Conservation (phyloP, 2,329 filamentous ascomycete species). For the Saccharata proteae region DNA sequence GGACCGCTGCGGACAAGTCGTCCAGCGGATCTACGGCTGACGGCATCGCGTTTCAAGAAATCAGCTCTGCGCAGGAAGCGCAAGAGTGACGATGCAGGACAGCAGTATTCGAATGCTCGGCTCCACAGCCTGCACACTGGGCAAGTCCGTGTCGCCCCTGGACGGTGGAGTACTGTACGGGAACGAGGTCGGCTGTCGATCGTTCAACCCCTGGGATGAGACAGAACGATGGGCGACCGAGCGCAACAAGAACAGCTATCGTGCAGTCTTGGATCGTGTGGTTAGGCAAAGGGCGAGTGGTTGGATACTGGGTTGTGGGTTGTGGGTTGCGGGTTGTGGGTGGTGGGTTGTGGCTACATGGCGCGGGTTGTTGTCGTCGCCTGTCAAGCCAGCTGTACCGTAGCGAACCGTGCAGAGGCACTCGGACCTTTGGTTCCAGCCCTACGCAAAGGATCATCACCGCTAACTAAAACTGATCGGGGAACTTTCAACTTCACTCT, state of each 20-base stretch:
- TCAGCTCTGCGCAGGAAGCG: no score
- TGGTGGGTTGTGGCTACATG: background rate
- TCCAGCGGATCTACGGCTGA: slow-evolving; percentile 32
- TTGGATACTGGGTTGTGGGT: background rate
- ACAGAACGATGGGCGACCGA: no score
- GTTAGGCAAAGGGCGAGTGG: no score
- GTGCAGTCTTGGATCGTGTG: no score
- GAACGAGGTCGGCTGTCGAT: no score
- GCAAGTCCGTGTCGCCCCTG: no score
- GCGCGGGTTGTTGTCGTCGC: background rate
- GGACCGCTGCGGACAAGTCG: slow-evolving; percentile 36
- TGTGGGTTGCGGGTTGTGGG: background rate
- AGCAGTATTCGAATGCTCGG: no score
- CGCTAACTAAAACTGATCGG: background rate
- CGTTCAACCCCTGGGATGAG: no score
- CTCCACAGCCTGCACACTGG: no score
- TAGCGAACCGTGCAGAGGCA: background rate
- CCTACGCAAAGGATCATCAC: background rate
- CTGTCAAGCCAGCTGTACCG: background rate
- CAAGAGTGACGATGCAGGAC: no score
- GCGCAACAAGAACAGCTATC: no score
- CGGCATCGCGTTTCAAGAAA: slow-evolving; percentile 20
- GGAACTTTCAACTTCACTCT: background rate
- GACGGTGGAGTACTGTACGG: no score
- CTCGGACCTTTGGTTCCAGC: background rate